A percentile compares a stretch with the other conserved stretches of the same genome.
Evolutionary conservation across 805 yeast species (phyloP).

Genomic region (Hanseniaspora singularis): DNA sequence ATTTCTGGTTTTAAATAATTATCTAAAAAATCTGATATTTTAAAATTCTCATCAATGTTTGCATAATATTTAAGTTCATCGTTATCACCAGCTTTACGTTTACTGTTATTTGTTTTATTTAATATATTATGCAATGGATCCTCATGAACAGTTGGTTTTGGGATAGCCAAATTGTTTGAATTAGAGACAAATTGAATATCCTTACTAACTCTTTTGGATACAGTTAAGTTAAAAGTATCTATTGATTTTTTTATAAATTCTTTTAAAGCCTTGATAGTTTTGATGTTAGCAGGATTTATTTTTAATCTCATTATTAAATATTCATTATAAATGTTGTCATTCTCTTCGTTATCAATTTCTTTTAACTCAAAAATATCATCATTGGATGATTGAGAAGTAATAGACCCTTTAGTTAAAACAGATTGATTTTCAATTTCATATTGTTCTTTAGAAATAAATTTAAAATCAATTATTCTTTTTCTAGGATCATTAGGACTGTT

Average conservation of each 20-base stretch:
- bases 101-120: constrained; percentile 34
- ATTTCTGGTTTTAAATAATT: constrained; percentile 15
- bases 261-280: constrained; percentile 41
- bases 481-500: background rate
- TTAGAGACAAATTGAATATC: constrained; percentile 17
- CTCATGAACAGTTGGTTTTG: constrained; percentile 37
- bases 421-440: constrained; percentile 16
- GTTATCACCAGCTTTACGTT: constrained; percentile 18
- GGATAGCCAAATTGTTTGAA: constrained; percentile 28
- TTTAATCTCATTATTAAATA: constrained; percentile 72
- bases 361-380: constrained; percentile 41
- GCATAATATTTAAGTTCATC: constrained; percentile 3
- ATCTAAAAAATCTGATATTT: constrained; percentile 9
- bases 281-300: constrained; percentile 28
- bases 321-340: constrained; percentile 40
- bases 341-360: constrained; percentile 27
- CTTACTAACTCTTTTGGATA: constrained; percentile 29
- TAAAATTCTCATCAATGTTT: constrained; percentile 2
- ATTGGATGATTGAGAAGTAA: constrained; percentile 9
- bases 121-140: constrained; percentile 44
- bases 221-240: constrained; percentile 36
- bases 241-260: constrained; percentile 49
- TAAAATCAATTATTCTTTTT: constrained; percentile 44
- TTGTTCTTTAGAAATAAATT: constrained; percentile 70
- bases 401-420: constrained; percentile 1